A percentile compares a stretch with the other conserved stretches of the same genome.
Conservation (phyloP, 2,329 filamentous ascomycete species). For the Xylaria sp. region DNA sequence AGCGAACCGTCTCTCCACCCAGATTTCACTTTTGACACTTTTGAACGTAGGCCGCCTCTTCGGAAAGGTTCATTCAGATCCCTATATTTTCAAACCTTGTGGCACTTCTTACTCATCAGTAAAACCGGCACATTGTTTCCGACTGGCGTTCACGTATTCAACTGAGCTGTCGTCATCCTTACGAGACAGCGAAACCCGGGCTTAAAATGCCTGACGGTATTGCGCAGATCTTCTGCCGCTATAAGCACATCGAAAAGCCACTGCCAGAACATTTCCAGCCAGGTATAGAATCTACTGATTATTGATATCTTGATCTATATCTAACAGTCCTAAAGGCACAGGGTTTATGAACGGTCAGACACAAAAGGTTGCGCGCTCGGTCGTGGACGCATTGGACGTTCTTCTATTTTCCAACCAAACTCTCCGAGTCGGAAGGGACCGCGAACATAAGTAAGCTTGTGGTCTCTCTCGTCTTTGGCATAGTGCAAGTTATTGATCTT, state of each 20-base stretch:
- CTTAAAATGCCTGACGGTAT: conserved; percentile 16
- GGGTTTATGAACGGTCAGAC: conserved; percentile 22
- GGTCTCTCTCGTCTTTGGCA: background rate
- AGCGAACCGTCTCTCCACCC: too few relatives aligned
- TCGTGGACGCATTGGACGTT: conserved; percentile 29
- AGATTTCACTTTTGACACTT: too few relatives aligned
- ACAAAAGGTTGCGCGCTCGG: background rate
- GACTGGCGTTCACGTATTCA: background rate
- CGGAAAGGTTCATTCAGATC: background rate
- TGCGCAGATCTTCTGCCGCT: conserved; percentile 34
- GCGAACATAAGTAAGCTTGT: conserved; percentile 37
- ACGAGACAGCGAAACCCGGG: background rate
- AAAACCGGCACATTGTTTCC: background rate
- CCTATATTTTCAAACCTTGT: background rate
- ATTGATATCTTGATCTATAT: background rate
- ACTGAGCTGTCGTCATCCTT: background rate
- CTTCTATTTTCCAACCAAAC: conserved; percentile 30
- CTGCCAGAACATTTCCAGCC: background rate
- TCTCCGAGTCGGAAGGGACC: conserved; percentile 36
- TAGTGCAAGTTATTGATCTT: background rate
- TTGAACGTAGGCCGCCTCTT: too few relatives aligned
- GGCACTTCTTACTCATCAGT: background rate
- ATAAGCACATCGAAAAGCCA: conserved; percentile 18
- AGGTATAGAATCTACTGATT: conserved; percentile 12
- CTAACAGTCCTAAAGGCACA: conserved; percentile 19